Base-by-base conservation (phyloP, 352 stramenopile genomes). In the Pythium apleroticum region DNA sequence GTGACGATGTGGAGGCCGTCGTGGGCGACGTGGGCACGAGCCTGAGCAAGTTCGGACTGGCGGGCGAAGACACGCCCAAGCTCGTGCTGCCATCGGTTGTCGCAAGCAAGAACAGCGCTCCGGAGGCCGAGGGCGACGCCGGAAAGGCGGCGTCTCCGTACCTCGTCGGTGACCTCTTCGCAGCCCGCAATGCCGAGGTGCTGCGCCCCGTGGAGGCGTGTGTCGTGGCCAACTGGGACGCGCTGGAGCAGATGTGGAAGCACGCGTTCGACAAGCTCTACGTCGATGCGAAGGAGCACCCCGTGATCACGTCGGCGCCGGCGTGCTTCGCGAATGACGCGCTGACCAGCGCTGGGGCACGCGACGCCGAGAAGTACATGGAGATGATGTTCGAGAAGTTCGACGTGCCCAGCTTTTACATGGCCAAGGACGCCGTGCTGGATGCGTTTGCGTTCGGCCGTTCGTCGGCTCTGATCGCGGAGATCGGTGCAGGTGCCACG, bases 1-100 rank as follows among this genome's bases (percentile, higher is more conserved):
- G 95, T 48, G 96, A 98, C 68, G 96, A 98, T 82, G 97, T 97
- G 52, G 95, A 97, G 64, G 95, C 96, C 3, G 93, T 98, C 60
- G 93, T 98, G 63, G 96, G 96, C 50, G 95, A 98, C 60, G 86
- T 98, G 17, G 95, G 93, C 63, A 91, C 87, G 49, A 82, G 89
- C 56, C 81, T 83, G 41, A 93, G 88, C 73, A 97, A 97, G 63
- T 98, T 98, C 75, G 96, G 96, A 24, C 95, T 98, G 63, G 94
- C 95, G 14, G 96, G 96, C 8, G 95, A 98, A 62, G 96, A 98
- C 76, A 96, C 89, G 60, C 96, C 96, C 24, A 94, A 96, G 65
- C 67, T 96, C 50, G 89, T 97, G 27, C 45, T 96, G 8, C 84
- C 91, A 6, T 97, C 89, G 1, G 65, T 78, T 28, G 81, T 95